phyloP scores from a whole-genome alignment of 306 rosid species.

The Cercis canadensis region DNA sequence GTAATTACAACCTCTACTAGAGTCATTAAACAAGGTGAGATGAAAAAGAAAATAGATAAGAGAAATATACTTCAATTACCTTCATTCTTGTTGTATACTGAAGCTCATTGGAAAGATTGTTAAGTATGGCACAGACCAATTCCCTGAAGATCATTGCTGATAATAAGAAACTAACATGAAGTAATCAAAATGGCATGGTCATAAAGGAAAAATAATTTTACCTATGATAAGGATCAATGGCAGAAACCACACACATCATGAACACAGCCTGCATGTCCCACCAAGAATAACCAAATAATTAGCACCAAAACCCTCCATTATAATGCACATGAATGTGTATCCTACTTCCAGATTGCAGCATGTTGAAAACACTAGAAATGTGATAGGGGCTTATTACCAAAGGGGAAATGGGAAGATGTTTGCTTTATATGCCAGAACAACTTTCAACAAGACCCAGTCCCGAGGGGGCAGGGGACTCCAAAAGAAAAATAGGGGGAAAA shows the following conservation, averaged over 20 bases:
- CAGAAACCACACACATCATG: conserved; percentile 86
- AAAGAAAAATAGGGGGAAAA: neutral
- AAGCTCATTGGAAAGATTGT: conserved; percentile 79
- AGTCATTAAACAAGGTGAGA: conserved; percentile 19
- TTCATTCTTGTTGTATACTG: conserved; percentile 69
- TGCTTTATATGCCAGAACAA: conserved; percentile 10
- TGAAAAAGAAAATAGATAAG: neutral
- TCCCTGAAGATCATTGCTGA: conserved; percentile 55
- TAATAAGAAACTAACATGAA: conserved; percentile 28
- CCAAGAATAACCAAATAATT: conserved; percentile 32
- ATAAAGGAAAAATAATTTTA: conserved; percentile 34
- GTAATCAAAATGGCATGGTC: conserved; percentile 13
- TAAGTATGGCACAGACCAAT: conserved; percentile 61
- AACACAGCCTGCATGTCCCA: conserved; percentile 78
- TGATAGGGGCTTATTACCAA: neutral
- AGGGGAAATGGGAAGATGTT: conserved; percentile 24
- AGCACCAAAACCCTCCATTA: conserved; percentile 6
- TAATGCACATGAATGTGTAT: conserved; percentile 12
- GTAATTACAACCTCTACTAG: conserved; percentile 13
- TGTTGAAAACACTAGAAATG: conserved; percentile 6
- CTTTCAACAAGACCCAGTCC: conserved; percentile 12
- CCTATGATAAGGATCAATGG: conserved; percentile 89
- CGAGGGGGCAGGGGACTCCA: too few relatives aligned
- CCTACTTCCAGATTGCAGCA: conserved; percentile 7
- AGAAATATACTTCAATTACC: conserved; percentile 51